These are phyloP conservation scores for Cryptosporidium parvum DNA, from an alignment of 169 alveolate genomes.

Conservation along the genomic window DNA sequence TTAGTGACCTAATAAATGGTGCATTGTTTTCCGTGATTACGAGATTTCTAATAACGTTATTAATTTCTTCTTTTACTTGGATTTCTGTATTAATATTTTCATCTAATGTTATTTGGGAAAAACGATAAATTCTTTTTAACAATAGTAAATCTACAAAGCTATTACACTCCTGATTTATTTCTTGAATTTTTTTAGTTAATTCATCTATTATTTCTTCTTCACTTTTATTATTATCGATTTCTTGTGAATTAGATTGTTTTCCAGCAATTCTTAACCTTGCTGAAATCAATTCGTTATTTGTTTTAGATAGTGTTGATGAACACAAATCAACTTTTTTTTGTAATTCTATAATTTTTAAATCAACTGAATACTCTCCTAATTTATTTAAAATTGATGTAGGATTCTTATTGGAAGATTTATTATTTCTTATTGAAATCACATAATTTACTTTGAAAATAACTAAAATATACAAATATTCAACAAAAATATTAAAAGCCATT, in stretches of 20 bases:
- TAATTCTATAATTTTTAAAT: slow-evolving; percentile 6
- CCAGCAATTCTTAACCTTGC: neutral
- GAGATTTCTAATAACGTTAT: neutral
- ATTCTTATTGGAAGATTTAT: neutral
- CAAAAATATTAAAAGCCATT: neutral
- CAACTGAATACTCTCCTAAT: slow-evolving; percentile 19
- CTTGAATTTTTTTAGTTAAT: neutral
- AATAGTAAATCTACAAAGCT: slow-evolving; percentile 29
- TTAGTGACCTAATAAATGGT: slow-evolving; percentile 34
- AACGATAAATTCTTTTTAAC: slow-evolving; percentile 7
- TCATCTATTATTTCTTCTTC: neutral
- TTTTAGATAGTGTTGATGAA: neutral
- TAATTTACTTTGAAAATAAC: neutral
- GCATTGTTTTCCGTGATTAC: slow-evolving; percentile 34
- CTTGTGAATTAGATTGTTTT: neutral
- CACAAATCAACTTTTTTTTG: slow-evolving; percentile 44
- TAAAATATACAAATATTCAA: neutral
- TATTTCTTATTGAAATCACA: slow-evolving; percentile 1
- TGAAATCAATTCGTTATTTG: slow-evolving; percentile 1
- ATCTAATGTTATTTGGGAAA: neutral
- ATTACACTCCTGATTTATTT: neutral
- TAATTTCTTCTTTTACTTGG: neutral
- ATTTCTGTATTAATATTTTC: neutral
- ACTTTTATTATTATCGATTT: neutral
- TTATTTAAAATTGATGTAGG: neutral